Evolutionary conservation across 805 yeast species (phyloP).

Genomic region (Ogataea allantospora): DNA sequence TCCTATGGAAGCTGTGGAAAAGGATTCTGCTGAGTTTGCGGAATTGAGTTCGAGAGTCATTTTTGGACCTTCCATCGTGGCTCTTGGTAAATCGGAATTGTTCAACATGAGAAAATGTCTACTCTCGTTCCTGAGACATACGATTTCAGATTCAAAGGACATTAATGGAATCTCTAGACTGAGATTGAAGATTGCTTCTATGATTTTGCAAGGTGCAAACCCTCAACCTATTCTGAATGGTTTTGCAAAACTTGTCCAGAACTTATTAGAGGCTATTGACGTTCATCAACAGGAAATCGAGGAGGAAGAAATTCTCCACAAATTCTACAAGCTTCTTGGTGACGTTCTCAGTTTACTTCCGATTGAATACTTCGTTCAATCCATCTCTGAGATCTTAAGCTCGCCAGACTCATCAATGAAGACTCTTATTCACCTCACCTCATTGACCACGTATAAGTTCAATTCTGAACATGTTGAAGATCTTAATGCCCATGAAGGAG

Average conservation of each 20-base stretch:
- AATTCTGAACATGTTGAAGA: slow-evolving; percentile 62
- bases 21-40: slow-evolving; percentile 35
- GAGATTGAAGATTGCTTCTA: slow-evolving; percentile 37
- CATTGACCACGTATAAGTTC: slow-evolving; percentile 65
- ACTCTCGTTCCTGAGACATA: slow-evolving; percentile 55
- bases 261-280: slow-evolving; percentile 41
- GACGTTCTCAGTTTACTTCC: slow-evolving; percentile 72
- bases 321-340: slow-evolving; percentile 56
- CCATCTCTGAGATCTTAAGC: slow-evolving; percentile 46
- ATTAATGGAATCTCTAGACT: slow-evolving; percentile 44
- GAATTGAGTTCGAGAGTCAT: slow-evolving; percentile 52
- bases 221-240: slow-evolving; percentile 20
- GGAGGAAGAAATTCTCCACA: slow-evolving; percentile 37
- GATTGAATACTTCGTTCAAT: slow-evolving; percentile 63
- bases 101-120: slow-evolving; percentile 47
- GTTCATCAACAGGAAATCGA: slow-evolving; percentile 25
- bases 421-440: slow-evolving; percentile 59
- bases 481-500: slow-evolving; percentile 46
- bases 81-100: slow-evolving; percentile 49
- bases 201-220: slow-evolving; percentile 29
- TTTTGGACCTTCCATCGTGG: slow-evolving; percentile 59
- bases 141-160: slow-evolving; percentile 41
- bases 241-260: slow-evolving; percentile 32
- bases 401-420: slow-evolving; percentile 40
- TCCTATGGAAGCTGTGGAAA: slow-evolving; percentile 43